These are phyloP conservation scores for Psilocybe mexicana DNA, from an alignment of 1,284 basidiomycete species.

Conservation along the genomic window DNA sequence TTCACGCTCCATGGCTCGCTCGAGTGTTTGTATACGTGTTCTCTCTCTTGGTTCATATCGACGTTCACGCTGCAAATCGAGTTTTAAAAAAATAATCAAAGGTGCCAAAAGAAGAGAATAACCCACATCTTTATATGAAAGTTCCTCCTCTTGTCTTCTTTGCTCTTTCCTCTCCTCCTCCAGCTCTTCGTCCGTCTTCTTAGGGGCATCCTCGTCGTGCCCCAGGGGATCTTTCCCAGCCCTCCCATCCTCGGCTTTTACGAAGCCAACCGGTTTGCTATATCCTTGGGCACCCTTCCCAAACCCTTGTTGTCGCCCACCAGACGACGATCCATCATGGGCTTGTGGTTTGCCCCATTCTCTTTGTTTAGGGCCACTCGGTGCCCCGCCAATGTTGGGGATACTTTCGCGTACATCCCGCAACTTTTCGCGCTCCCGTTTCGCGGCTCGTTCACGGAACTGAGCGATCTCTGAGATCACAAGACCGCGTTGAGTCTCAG, in stretches of 20 bases:
- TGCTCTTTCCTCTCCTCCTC: constrained; percentile 77
- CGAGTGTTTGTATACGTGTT: constrained; percentile 70
- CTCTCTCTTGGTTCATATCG: constrained; percentile 82
- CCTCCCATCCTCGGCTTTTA: constrained; percentile 58
- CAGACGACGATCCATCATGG: constrained; percentile 33
- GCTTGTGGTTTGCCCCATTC: constrained; percentile 72
- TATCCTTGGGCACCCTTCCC: constrained; percentile 76
- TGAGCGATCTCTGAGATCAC: constrained; percentile 95
- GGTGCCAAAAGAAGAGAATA: constrained; percentile 3
- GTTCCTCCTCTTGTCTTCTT: constrained; percentile 74
- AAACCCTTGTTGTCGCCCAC: constrained; percentile 43
- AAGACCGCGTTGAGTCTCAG: constrained; percentile 91
- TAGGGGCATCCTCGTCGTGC: constrained; percentile 39
- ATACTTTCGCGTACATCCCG: constrained; percentile 66
- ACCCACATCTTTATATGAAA: constrained; percentile 80
- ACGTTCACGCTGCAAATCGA: constrained; percentile 63
- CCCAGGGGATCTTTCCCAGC: constrained; percentile 32
- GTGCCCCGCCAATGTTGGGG: constrained; percentile 43
- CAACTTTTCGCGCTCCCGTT: constrained; percentile 84
- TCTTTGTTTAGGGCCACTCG: constrained; percentile 71
- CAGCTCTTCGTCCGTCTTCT: constrained; percentile 83
- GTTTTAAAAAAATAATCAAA: not conserved
- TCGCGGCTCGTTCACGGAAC: constrained; percentile 86
- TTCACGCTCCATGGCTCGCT: constrained; percentile 73
- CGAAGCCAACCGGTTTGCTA: constrained; percentile 77